Evolutionary conservation across 129 eudicot genomes (phyloP), one percentile per base, ranked within the genome.

Genomic region (Saussurea involucrata): DNA sequence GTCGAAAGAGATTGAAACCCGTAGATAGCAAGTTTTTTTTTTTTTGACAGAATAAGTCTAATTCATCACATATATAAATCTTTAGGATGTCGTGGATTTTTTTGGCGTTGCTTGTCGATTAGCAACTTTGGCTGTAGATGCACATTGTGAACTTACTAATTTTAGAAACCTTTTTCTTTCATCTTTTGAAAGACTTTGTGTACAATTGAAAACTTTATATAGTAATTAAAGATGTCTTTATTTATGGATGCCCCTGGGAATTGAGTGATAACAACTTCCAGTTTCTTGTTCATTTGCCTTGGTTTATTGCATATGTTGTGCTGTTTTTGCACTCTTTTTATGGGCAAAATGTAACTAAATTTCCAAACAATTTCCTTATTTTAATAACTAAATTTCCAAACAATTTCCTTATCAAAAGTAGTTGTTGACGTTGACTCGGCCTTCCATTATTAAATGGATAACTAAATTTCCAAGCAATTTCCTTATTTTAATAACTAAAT

Each of bases 171-270:
- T 66, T 29, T 65, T 65, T 1, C 42, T 31, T 66, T 66, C 70
- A 29, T 29, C 13, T 66, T 66, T n/a, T 66, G 70, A 66, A 66
- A 66, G 70, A 66, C n/a, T 11, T 29, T 66, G 44, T 66, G 70
- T 66, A 66, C 37, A 66, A 66, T 33, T 66, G 11, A 3, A 66
- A 66, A 15, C 70, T n/a, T n/a, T n/a, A n/a, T n/a, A n/a, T n/a
- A n/a, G n/a, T n/a, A n/a, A n/a, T n/a, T n/a, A n/a, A n/a, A 66
- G 34, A 66, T 66, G 58, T 46, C 58, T 46, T 29, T 29, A 29
- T 29, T 29, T 29, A 4, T 49, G 60, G 60, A 49, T 49, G 60
- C 60, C 60, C 60, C 20, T 46, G 58, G 58, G 58, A 46, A 46
- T 46, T 46, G 58, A 46, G 20, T 46, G 4, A 46, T 46, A 46